Base-by-base conservation (phyloP, 192 early-diverging fungal species). In the Entomortierella chlamydospora region DNA sequence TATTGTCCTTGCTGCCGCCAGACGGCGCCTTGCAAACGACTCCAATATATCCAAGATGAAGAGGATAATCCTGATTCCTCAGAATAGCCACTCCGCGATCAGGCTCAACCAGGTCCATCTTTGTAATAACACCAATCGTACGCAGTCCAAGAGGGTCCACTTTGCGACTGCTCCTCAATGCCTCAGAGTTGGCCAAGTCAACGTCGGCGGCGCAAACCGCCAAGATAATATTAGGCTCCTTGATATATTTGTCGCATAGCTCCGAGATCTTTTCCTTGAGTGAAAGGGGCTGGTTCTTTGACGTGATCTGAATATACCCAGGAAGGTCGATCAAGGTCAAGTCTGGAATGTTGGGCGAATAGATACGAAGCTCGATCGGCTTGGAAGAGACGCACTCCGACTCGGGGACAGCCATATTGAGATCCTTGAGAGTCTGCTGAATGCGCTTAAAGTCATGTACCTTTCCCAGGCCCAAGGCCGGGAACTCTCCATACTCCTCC, bases 21-120 rank as follows among this genome's bases (percentile, higher is more conserved):
- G 67, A 52, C 0, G 85, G 83, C 12, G 90, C 85, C 79, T 93
- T 95, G 83, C 95, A 95, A 11, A 98, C 95, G 10, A 99, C 96
- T 34, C 98, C 98, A 72, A 99, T 93, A 73, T 99, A 99, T 13
- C 98, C 98, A 20, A 98, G 83, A 49, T 95, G 91, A 29, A 99
- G 79, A 37, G 98, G 96, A 72, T 98, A 99, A 68, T 99, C 95
- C 59, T 91, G 88, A 54, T 98, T 97, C 33, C 88, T 89, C 33
- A 99, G 87, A 76, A 97, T 94, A 6, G 84, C 86, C 0, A 91
- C 91, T 13, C 93, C 97, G 8, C 77, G 70, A 30, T 90, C 88
- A 39, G 96, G 93, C 57, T 95, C 90, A 0, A 97, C 94, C 25
- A 95, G 88, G 72, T 94, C 94, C 86, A 95, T 91, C 72, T 95